A percentile compares a stretch with the other conserved stretches of the same genome.
These are phyloP conservation scores for Mallotus japonicus DNA, from an alignment of 441 rosid species.

Conservation along the genomic window DNA sequence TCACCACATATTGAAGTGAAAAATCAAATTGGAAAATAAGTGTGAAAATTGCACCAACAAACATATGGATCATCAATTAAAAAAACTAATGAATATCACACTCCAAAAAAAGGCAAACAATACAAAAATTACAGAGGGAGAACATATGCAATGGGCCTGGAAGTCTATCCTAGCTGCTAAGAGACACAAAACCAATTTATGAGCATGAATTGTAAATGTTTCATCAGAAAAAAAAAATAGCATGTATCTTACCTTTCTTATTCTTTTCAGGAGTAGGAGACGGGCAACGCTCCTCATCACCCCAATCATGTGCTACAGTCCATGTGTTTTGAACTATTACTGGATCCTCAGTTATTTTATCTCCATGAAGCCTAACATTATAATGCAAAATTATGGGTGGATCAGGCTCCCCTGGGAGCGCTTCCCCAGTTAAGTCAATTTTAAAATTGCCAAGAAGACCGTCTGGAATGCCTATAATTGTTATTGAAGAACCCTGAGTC, in stretches of 20 bases:
- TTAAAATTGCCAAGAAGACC: constrained; percentile 88
- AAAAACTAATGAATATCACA: not conserved
- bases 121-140: not conserved
- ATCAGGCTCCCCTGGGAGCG: constrained; percentile 96
- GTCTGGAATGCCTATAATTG: constrained; percentile 81
- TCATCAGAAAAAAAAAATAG: constrained; percentile 1
- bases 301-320: constrained; percentile 94
- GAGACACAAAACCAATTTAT: not conserved
- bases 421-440: constrained; percentile 85
- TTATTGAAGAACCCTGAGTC: constrained; percentile 91
- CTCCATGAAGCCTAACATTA: constrained; percentile 94
- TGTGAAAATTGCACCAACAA: not conserved
- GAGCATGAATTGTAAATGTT: not conserved
- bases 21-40: too few species aligned
- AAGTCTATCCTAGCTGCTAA: constrained; percentile 5
- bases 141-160: not conserved
- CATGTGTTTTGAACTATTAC: constrained; percentile 97
- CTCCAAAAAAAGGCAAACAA: not conserved
- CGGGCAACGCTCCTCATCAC: constrained; percentile 94
- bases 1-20: constrained; percentile 3
- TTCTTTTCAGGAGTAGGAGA: constrained; percentile 63
- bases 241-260: constrained; percentile 53
- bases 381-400: constrained; percentile 93
- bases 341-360: constrained; percentile 91
- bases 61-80: not conserved